Base-by-base conservation (phyloP, 2,329 filamentous ascomycete species). In the Ophiostoma perfectum region DNA sequence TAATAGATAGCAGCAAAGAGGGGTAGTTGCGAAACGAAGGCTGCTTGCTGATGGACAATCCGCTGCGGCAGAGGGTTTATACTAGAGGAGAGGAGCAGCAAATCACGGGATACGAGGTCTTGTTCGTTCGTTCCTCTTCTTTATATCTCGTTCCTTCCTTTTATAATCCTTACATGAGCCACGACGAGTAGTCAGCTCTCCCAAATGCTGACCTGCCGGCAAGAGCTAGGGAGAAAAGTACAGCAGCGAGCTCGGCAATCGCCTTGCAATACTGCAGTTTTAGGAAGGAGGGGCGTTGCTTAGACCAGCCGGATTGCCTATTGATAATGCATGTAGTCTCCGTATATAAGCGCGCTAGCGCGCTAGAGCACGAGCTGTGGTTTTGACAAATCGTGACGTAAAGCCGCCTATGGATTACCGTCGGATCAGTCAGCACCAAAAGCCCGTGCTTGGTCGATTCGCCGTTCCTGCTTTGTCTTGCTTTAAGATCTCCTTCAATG, bases 311-410 rank as follows among this genome's bases (percentile, higher is more conserved):
- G 49, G 49, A 55, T 36, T n/a, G 18, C 58, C 5, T n/a, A 62
- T 62, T 62, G 58, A 38, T 62, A 41, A 63, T 63, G 39, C 38
- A 41, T 18, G 60, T 27, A n/a, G 27, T 39, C 60, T 42, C 60
- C 60, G 60, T 41, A 11, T 27, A 36, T 27, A 27, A 55, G 18
- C 49, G 38, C 60, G 60, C 60, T 63, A 63, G 39, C 49, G 38
- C 60, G 60, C 60, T 63, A 63, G 39, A 18, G 60, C 38, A 39
- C 38, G 6, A 62, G 49, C 49, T 55, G 36, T n/a, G 12, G 41
- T 11, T 45, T 27, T 49, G 18, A 66, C 71, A 71, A 72, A 72
- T 66, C 49, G 67, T 71, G 70, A 72, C 67, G 69, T 70, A 70
- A 70, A 67, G n/a, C 38, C 27, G 60, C 39, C 9, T 16, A 63